Conservation (phyloP, 2,329 filamentous ascomycete species). For the Remersonia thermophila region DNA sequence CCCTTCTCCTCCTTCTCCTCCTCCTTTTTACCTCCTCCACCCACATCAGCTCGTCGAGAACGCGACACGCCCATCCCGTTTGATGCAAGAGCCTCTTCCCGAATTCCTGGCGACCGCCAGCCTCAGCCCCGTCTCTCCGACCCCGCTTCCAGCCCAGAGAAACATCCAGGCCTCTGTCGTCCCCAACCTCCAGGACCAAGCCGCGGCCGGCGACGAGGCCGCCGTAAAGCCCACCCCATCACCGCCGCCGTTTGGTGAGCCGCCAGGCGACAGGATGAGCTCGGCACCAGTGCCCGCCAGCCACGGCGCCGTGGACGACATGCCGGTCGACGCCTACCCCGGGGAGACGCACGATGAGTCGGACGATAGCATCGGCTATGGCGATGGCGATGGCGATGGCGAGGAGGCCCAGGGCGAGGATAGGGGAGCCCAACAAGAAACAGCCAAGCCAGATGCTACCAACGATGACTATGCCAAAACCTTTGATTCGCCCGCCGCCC, state of each 20-base stretch:
- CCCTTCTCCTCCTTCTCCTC: neutral
- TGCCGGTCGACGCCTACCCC: constrained; percentile 21
- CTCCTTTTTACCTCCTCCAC: neutral
- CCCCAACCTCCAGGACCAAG: constrained; percentile 39
- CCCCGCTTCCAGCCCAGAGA: constrained; percentile 30
- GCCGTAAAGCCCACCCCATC: constrained; percentile 23
- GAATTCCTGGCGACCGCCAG: constrained; percentile 40
- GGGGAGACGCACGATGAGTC: constrained; percentile 24
- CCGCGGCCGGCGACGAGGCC: constrained; percentile 33
- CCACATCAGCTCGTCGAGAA: no score
- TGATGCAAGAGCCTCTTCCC: constrained; percentile 36
- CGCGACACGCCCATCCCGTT: constrained; percentile 10
- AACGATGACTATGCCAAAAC: constrained; percentile 40
- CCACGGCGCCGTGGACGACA: constrained; percentile 14
- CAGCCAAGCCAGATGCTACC: constrained; percentile 20
- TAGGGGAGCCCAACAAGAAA: constrained; percentile 18
- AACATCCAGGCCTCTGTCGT: constrained; percentile 32
- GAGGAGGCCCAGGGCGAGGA: constrained; percentile 18
- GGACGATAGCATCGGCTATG: constrained; percentile 38
- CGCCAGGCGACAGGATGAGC: neutral
- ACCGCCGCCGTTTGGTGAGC: constrained; percentile 5
- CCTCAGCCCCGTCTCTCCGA: constrained; percentile 39
- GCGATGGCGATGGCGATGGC: constrained; percentile 29
- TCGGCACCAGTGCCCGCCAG: neutral
- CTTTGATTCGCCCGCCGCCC: constrained; percentile 34